phyloP scores from a whole-genome alignment of 2,329 filamentous ascomycete species.

The Pestalotiopsis sp. region DNA sequence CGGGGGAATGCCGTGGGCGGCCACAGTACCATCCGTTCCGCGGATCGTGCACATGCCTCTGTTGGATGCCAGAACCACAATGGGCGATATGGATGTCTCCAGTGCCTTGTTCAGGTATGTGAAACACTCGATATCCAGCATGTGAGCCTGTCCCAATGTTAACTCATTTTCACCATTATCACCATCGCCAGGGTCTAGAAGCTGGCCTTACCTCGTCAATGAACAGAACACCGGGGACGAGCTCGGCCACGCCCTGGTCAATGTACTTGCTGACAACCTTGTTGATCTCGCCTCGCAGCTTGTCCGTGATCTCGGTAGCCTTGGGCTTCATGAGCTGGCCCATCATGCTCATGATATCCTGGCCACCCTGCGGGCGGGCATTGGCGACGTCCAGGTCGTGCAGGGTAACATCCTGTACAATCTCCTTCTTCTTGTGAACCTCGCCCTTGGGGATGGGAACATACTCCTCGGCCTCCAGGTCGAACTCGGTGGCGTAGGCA shows the following conservation, averaged over 20 bases:
- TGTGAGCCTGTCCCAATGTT: conserved; percentile 73
- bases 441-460: conserved; percentile 98
- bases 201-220: conserved; percentile 81
- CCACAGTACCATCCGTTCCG: conserved; percentile 78
- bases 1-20: conserved; percentile 90
- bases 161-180: conserved; percentile 4
- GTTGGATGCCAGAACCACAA: conserved; percentile 97
- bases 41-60: conserved; percentile 91
- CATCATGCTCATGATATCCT: conserved; percentile 99
- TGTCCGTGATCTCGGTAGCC: conserved; percentile 99
- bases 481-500: conserved; percentile 97
- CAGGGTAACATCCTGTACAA: conserved; percentile 96
- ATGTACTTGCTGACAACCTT: conserved; percentile 99
- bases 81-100: conserved; percentile 91
- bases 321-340: conserved; percentile 99
- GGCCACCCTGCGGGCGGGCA: conserved; percentile 89
- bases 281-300: conserved; percentile 94
- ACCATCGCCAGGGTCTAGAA: conserved; percentile 10
- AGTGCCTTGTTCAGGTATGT: conserved; percentile 98
- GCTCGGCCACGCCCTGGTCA: conserved; percentile 94
- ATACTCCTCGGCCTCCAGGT: conserved; percentile 98
- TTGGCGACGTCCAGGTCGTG: conserved; percentile 98
- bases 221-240: conserved; percentile 97
- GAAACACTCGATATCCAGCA: conserved; percentile 99
- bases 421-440: conserved; percentile 99